phyloP scores from a whole-genome alignment of 2,329 filamentous ascomycete species.

The Claviceps sorghi region DNA sequence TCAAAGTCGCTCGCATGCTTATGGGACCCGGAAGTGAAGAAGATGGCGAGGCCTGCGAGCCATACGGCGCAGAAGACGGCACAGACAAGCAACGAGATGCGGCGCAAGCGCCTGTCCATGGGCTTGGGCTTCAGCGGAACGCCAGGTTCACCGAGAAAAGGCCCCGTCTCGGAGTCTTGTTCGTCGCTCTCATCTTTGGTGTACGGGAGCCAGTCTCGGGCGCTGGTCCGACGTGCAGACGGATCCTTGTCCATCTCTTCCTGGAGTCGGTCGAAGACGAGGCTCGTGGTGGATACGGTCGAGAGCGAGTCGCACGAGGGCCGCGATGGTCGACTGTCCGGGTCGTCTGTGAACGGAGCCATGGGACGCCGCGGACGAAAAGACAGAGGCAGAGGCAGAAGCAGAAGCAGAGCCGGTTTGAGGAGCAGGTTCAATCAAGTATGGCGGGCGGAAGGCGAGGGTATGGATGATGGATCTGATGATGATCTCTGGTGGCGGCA shows the following conservation, averaged over 20 bases:
- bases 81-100: conserved; percentile 45
- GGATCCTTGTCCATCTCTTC: conserved; percentile 31
- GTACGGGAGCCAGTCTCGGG: conserved; percentile 14
- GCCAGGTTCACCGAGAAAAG: conserved; percentile 31
- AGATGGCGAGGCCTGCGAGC: conserved; percentile 52
- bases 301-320: conserved; percentile 46
- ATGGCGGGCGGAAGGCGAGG: not conserved
- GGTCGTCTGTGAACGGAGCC: conserved; percentile 8
- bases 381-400: not conserved
- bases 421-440: not conserved
- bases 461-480: not conserved
- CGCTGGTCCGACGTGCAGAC: conserved; percentile 7
- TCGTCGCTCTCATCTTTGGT: conserved; percentile 18
- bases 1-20: conserved; percentile 45
- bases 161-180: conserved; percentile 34
- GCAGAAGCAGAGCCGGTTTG: no score
- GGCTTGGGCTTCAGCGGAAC: conserved; percentile 29
- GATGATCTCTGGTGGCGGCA: not conserved
- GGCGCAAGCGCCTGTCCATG: conserved; percentile 52
- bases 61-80: conserved; percentile 51
- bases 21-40: conserved; percentile 51
- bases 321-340: conserved; percentile 10
- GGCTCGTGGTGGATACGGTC: conserved; percentile 70
- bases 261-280: conserved; percentile 64
- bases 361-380: not conserved